A percentile compares a stretch with the other conserved stretches of the same genome.
Conservation (phyloP, 352 stramenopile species). For the Globisporangium spinosum region DNA sequence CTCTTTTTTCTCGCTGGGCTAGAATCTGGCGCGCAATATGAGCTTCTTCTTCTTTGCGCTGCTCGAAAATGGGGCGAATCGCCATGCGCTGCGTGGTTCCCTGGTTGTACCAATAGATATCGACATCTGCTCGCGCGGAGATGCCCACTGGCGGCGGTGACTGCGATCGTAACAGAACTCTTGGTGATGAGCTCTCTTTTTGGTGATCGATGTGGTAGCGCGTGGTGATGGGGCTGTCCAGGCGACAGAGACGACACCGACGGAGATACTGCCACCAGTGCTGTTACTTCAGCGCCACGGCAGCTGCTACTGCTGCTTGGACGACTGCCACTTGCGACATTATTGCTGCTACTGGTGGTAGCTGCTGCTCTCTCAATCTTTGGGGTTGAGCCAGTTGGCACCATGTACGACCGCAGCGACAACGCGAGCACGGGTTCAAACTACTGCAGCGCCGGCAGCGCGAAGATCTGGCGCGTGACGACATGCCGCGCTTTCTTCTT, state of each 20-base stretch:
- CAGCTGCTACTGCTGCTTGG: not conserved
- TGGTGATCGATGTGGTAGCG: conserved; percentile 11
- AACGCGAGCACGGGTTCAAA: conserved; percentile 55
- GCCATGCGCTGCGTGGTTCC: conserved; percentile 48
- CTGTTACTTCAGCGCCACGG: not conserved
- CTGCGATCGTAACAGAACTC: conserved; percentile 31
- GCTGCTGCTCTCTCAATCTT: conserved; percentile 10
- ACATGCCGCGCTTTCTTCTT: conserved; percentile 38
- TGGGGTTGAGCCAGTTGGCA: conserved; percentile 13
- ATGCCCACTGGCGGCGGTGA: conserved; percentile 34
- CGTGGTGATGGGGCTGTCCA: not conserved
- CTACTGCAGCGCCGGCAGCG: conserved; percentile 55
- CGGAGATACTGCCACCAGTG: not conserved
- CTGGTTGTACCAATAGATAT: conserved; percentile 66
- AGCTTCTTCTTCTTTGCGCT: conserved; percentile 43
- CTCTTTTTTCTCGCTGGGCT: conserved; percentile 20
- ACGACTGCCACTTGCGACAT: not conserved
- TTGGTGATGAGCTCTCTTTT: conserved; percentile 24
- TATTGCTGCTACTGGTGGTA: not conserved
- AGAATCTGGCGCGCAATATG: conserved; percentile 27
- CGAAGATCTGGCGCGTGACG: conserved; percentile 38
- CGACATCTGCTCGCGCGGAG: conserved; percentile 43
- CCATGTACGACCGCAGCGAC: conserved; percentile 33
- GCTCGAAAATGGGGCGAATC: conserved; percentile 70
- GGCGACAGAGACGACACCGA: not conserved